Percentiles rank a stretch among this genome's conserved stretches.
phyloP scores from a whole-genome alignment of 2,329 filamentous ascomycete genomes.

The Colletotrichum liriopes region DNA sequence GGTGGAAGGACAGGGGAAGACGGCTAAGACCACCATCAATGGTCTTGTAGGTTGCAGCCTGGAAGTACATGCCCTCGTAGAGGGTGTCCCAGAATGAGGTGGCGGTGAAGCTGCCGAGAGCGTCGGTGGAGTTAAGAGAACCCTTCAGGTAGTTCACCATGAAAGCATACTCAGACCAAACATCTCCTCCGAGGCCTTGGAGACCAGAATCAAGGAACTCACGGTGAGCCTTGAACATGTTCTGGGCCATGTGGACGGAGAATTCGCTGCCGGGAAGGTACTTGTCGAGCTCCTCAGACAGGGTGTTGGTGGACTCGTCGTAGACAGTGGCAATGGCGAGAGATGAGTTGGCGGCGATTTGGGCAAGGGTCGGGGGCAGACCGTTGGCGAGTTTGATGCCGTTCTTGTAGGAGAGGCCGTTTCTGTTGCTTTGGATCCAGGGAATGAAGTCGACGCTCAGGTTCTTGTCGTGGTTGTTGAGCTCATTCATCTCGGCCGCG shows the following conservation, averaged over 20 bases:
- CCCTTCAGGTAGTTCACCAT: constrained; percentile 71
- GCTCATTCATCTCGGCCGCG: constrained; percentile 70
- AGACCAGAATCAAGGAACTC: constrained; percentile 56
- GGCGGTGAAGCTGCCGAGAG: constrained; percentile 49
- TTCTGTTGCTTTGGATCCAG: constrained; percentile 71
- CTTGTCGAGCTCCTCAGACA: constrained; percentile 56
- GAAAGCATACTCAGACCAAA: constrained; percentile 77
- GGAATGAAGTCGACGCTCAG: constrained; percentile 73
- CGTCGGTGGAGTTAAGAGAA: constrained; percentile 68
- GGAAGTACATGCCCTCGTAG: constrained; percentile 74
- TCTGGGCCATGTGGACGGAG: constrained; percentile 55
- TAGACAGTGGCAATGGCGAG: constrained; percentile 52
- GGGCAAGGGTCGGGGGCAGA: constrained; percentile 65
- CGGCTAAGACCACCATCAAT: constrained; percentile 72
- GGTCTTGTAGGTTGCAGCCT: constrained; percentile 73
- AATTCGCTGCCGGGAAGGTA: constrained; percentile 55
- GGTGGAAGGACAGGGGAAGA: constrained; percentile 74
- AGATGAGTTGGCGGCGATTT: constrained; percentile 62
- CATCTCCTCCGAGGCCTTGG: constrained; percentile 66
- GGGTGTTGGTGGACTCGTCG: constrained; percentile 51
- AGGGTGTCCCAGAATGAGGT: constrained; percentile 65
- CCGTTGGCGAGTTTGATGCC: constrained; percentile 66
- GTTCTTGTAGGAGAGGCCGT: constrained; percentile 67
- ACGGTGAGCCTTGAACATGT: constrained; percentile 62
- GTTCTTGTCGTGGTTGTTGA: constrained; percentile 67